Base-by-base conservation (phyloP, 257 asterid genomes). In the Cinchona pubescens region DNA sequence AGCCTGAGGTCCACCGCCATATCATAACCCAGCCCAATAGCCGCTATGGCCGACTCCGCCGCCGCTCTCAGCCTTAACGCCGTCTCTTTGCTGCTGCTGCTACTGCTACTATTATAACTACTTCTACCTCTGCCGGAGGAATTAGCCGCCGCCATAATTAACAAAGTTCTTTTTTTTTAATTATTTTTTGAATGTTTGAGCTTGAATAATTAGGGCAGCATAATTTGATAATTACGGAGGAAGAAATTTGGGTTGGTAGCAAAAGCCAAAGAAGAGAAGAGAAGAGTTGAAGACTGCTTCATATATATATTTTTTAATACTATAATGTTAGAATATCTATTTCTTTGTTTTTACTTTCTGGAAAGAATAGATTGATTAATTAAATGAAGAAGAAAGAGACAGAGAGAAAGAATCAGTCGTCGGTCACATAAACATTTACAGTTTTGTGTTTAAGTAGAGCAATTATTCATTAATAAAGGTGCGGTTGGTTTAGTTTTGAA, bases 21-120 rank as follows among this genome's bases (percentile, higher is more conserved):
- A 69, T 90, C 96, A 74, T 82, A 88, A 12, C 96, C 96, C 75
- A 90, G 67, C 2, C 96, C 96, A 35, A 90, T 87, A 55, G 87
- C 80, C 79, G 82, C 84, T 64, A 90, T 90, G 67, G 94, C 91
- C 84, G 84, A 86, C 83, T 81, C 89, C 46, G 94, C 96, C 71
- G 85, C 88, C 38, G 87, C 84, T 78, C 87, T 82, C 86, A 90
- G 90, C 89, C 90, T 76, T 86, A 84, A 21, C 66, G 85, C 88
- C 67, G 75, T 86, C 82, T 87, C 92, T 51, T 86, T 90, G 79
- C 86, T 79, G 59, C n/a, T n/a, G n/a, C 83, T 82, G 59, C 78
- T 65, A 38, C 75, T 53, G 1, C 45, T 34, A 51, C 38, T 51
- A 32, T 51, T 65, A 40, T 21, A 42, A 67, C 15, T 67, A 1